phyloP scores from a whole-genome alignment of 2,329 filamentous ascomycete species.

The Herpomyces periplanetae region DNA sequence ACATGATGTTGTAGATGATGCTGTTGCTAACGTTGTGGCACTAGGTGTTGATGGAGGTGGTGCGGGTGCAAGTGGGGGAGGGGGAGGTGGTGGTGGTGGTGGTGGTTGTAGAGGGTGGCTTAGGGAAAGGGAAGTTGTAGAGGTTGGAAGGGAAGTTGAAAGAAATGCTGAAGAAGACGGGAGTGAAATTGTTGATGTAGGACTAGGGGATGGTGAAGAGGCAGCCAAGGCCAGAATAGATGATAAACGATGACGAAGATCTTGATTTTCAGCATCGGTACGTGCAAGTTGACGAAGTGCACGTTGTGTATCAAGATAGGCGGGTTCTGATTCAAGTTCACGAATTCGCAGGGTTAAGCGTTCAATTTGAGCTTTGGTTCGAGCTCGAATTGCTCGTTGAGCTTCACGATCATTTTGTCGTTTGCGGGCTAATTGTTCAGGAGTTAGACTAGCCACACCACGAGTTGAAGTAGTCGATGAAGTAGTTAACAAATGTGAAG shows the following conservation, averaged over 20 bases:
- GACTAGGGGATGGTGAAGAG: no score
- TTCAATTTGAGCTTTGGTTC: conserved; percentile 44
- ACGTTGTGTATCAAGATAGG: conserved; percentile 42
- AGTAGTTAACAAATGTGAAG: conserved; percentile 6
- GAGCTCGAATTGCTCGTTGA: conserved; percentile 43
- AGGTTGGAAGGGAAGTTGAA: no score
- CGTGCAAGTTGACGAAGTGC: conserved; percentile 34
- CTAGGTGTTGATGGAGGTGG: no score
- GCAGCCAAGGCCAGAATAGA: conserved; percentile 21
- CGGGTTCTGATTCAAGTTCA: conserved; percentile 37
- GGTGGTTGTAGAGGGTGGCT: background rate
- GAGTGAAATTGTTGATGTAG: no score
- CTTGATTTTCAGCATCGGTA: conserved; percentile 36
- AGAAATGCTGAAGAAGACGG: no score
- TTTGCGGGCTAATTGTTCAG: conserved; percentile 59
- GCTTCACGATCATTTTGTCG: conserved; percentile 64
- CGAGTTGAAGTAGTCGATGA: conserved; percentile 12
- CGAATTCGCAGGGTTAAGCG: conserved; percentile 26
- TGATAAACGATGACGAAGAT: conserved; percentile 27
- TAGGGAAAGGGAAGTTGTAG: no score
- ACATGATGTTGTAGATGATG: no score
- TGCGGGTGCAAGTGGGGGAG: background rate
- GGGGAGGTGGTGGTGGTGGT: conserved; percentile 1
- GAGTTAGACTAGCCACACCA: conserved; percentile 51
- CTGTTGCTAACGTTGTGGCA: no score